Conservation (phyloP, 345 rosid species). For the Bretschneidera sinensis region DNA sequence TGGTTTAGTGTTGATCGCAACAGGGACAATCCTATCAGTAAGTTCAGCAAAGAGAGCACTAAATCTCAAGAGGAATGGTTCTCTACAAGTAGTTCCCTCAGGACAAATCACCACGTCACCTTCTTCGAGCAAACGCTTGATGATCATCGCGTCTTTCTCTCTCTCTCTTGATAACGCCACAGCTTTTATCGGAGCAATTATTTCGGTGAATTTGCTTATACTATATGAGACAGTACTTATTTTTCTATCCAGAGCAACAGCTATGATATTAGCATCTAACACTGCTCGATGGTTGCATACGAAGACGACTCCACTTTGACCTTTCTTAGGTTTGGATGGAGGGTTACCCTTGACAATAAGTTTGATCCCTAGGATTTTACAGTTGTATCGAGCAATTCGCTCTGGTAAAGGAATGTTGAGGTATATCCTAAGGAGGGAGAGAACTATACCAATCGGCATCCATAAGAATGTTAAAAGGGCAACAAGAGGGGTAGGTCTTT, state of each 20-base stretch:
- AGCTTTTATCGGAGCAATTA: conserved; percentile 81
- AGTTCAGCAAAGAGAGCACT: conserved; percentile 92
- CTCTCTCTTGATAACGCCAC: conserved; percentile 92
- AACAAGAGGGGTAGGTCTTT: conserved; percentile 58
- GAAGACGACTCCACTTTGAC: conserved; percentile 77
- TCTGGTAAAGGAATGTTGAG: conserved; percentile 64
- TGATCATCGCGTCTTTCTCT: conserved; percentile 68
- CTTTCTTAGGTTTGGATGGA: conserved; percentile 69
- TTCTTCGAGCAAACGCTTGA: conserved; percentile 68
- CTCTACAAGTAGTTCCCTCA: conserved; percentile 94
- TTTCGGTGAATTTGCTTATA: conserved; percentile 79
- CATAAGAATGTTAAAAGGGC: conserved; percentile 66
- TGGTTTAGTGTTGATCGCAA: conserved; percentile 78
- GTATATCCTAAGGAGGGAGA: conserved; percentile 56
- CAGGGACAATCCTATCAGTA: conserved; percentile 81
- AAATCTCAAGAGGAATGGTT: conserved; percentile 81
- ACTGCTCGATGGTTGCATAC: conserved; percentile 89
- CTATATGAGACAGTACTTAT: conserved; percentile 96
- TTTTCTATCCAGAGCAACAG: conserved; percentile 78
- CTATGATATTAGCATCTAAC: conserved; percentile 73
- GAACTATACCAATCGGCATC: conserved; percentile 58
- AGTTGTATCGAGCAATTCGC: conserved; percentile 52
- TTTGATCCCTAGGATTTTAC: conserved; percentile 51
- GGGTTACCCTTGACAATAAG: conserved; percentile 57
- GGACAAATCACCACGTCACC: conserved; percentile 94